Percentiles rank a stretch among this genome's conserved stretches.
Conservation (phyloP, 2,329 filamentous ascomycete genomes). For the Sordariomycetes sp. region DNA sequence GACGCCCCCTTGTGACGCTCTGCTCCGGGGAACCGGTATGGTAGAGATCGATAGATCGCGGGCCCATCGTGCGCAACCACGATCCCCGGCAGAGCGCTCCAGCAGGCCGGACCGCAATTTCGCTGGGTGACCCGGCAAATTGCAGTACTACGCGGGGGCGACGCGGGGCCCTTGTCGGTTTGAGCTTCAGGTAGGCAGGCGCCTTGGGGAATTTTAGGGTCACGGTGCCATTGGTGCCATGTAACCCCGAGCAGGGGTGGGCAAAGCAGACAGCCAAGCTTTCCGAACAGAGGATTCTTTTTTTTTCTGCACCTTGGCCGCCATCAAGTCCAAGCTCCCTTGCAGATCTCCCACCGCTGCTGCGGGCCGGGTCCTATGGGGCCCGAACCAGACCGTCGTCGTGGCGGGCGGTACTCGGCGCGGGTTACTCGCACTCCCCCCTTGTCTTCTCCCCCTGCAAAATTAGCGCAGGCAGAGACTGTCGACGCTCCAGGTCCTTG, state of each 20-base stretch:
- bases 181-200: constrained; percentile 4
- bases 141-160: background rate
- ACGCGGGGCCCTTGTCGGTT: background rate
- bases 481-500: background rate
- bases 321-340: background rate
- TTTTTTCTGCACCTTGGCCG: background rate
- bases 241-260: background rate
- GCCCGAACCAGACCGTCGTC: background rate
- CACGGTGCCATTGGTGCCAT: background rate
- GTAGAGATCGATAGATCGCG: background rate
- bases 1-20: background rate
- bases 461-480: background rate
- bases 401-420: background rate
- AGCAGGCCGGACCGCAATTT: background rate
- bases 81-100: background rate
- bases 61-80: background rate
- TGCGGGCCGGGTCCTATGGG: background rate
- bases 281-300: background rate
- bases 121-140: background rate
- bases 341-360: background rate
- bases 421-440: background rate
- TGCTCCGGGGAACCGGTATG: background rate
- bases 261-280: background rate
- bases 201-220: background rate
- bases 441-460: background rate